Evolutionary conservation across 441 rosid species (phyloP).

Genomic region (Viola pubescens): DNA sequence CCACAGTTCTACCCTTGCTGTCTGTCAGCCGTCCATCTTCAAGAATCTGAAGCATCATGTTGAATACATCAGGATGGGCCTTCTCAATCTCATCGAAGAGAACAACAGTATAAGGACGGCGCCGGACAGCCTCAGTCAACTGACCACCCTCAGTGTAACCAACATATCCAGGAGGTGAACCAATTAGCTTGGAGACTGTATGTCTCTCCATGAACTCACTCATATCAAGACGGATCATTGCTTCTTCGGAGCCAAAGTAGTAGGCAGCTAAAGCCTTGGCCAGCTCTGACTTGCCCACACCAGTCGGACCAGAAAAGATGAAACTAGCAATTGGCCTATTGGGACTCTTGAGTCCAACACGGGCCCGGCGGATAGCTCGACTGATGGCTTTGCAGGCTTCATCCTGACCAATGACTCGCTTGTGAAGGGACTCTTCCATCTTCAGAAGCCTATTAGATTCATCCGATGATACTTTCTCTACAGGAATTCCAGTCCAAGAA

Average conservation of each 20-base stretch:
- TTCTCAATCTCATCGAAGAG: conserved; percentile 96
- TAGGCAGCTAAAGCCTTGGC: conserved; percentile 93
- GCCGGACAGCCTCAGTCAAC: conserved; percentile 92
- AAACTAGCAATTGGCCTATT: conserved; percentile 94
- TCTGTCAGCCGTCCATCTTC: conserved; percentile 97
- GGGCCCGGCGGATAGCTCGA: conserved; percentile 93
- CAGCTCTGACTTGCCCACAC: conserved; percentile 97
- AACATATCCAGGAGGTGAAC: conserved; percentile 98
- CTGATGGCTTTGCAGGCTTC: conserved; percentile 95
- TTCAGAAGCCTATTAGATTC: conserved; percentile 91
- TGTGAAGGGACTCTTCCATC: conserved; percentile 95
- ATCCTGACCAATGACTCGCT: conserved; percentile 91
- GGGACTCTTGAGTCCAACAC: conserved; percentile 97
- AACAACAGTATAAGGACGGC: conserved; percentile 84
- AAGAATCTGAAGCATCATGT: conserved; percentile 98
- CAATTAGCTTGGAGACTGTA: conserved; percentile 92
- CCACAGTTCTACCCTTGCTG: conserved; percentile 97
- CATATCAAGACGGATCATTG: conserved; percentile 97
- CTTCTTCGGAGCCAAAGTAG: conserved; percentile 93
- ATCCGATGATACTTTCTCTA: conserved; percentile 88
- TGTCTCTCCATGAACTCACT: conserved; percentile 99
- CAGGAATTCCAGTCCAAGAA: conserved; percentile 97
- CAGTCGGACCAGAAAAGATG: conserved; percentile 99
- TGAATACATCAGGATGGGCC: conserved; percentile 96
- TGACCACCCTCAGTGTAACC: conserved; percentile 98